phyloP scores from a whole-genome alignment of 1,139 yeast genomes.

The Zygotorulaspora mrakii region DNA sequence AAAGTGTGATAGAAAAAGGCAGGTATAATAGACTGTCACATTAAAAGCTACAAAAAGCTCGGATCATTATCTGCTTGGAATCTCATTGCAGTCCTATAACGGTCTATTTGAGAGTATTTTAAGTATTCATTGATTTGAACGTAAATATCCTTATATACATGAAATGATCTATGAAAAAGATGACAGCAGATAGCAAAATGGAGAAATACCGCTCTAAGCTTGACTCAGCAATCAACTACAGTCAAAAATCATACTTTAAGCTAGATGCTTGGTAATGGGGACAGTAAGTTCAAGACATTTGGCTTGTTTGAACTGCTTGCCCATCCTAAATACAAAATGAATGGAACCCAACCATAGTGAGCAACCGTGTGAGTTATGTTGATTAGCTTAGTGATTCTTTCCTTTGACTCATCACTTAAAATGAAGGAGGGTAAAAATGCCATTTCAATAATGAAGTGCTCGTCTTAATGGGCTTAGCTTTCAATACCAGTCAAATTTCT shows the following conservation, averaged over 20 bases:
- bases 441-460: no score
- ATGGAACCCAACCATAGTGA: slow-evolving; percentile 97
- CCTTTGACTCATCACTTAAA: slow-evolving; percentile 65
- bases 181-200: no score
- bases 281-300: slow-evolving; percentile 52
- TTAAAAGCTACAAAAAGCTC: no score
- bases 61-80: no score
- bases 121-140: slow-evolving; percentile 6
- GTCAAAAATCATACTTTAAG: neutral
- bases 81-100: no score
- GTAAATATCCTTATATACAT: slow-evolving; percentile 18
- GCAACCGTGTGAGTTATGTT: slow-evolving; percentile 83
- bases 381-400: slow-evolving; percentile 78
- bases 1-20: no score
- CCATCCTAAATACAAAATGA: slow-evolving; percentile 92
- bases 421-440: slow-evolving; percentile 37
- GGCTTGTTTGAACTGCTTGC: slow-evolving; percentile 82
- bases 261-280: slow-evolving; percentile 67
- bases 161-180: slow-evolving; percentile 1
- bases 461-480: no score
- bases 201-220: neutral
- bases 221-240: no score
- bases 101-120: neutral
- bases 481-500: no score
- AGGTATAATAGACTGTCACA: no score